Evolutionary conservation across 1,284 basidiomycete genomes (phyloP).

Genomic region (Pseudomicrostroma phylloplanum): DNA sequence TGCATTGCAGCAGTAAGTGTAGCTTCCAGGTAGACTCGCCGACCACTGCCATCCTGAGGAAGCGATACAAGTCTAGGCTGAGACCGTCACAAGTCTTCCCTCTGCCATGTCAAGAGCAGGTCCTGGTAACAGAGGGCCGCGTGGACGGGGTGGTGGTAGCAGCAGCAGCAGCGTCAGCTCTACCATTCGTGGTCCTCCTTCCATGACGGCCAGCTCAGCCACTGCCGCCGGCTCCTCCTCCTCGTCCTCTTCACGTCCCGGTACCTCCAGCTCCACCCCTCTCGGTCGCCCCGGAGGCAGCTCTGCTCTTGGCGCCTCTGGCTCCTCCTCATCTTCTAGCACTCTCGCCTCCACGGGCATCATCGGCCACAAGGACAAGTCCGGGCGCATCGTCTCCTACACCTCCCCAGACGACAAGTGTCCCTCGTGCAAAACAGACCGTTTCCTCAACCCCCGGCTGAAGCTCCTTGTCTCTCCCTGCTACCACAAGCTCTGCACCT

Average conservation of each 20-base stretch:
- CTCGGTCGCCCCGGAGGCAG: background rate
- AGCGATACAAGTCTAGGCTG: too few relatives aligned
- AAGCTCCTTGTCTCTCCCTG: constrained; percentile 86
- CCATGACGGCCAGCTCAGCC: background rate
- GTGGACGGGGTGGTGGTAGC: too few relatives aligned
- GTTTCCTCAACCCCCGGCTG: constrained; percentile 89
- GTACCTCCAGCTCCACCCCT: background rate
- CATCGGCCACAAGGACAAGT: constrained; percentile 6
- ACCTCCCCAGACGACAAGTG: constrained; percentile 67
- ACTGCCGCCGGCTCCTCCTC: background rate
- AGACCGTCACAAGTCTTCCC: too few relatives aligned
- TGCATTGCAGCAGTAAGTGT: too few relatives aligned
- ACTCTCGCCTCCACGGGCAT: background rate
- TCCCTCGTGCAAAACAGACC: constrained; percentile 92
- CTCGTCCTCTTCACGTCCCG: background rate
- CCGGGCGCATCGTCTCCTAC: constrained; percentile 2
- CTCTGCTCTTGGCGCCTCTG: background rate
- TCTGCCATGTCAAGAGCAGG: too few relatives aligned
- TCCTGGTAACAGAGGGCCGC: too few relatives aligned
- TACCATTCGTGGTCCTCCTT: background rate
- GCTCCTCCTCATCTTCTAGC: background rate
- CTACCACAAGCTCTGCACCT: constrained; percentile 83
- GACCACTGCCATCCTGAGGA: too few relatives aligned
- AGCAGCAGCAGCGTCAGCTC: too few relatives aligned
- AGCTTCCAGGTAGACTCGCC: too few relatives aligned